These are phyloP conservation scores for Pilatotrama ljubarskyi DNA, from an alignment of 768 basidiomycete genomes.

Conservation along the genomic window DNA sequence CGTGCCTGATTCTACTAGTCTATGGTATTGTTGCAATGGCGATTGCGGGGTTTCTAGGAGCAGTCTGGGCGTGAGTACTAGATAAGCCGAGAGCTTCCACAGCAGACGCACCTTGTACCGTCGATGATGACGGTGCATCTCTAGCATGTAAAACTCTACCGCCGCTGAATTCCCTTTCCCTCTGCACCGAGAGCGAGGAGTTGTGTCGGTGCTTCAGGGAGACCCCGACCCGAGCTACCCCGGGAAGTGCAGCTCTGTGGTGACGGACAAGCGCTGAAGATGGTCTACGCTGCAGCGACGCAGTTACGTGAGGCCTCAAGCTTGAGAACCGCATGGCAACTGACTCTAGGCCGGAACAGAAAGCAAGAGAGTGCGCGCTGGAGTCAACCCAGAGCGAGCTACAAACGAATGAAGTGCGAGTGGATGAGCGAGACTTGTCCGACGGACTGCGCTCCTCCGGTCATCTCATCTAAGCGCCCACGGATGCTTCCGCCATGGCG, in stretches of 20 bases:
- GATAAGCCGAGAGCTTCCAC: background rate
- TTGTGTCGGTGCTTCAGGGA: conserved; percentile 6
- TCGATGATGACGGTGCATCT: background rate
- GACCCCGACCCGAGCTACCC: background rate
- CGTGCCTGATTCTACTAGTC: conserved; percentile 48
- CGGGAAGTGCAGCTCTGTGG: conserved; percentile 2
- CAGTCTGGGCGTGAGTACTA: background rate
- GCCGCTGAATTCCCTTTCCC: background rate
- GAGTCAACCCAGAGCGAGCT: background rate
- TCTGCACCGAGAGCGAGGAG: conserved; percentile 8
- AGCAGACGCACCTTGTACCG: background rate
- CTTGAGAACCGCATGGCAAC: conserved; percentile 11
- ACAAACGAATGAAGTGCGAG: background rate
- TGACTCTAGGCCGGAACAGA: background rate
- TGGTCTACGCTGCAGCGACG: conserved; percentile 1
- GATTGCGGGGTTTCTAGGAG: conserved; percentile 5
- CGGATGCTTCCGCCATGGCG: background rate
- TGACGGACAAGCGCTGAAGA: background rate
- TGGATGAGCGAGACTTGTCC: background rate
- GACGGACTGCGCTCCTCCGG: background rate
- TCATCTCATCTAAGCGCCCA: conserved; percentile 14
- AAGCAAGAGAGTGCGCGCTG: background rate
- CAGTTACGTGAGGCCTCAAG: background rate
- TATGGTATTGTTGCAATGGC: conserved; percentile 43
- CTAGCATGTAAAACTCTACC: background rate